Conservation (phyloP, 164 flowering plant genomes). For the Hamamelis virginiana region DNA sequence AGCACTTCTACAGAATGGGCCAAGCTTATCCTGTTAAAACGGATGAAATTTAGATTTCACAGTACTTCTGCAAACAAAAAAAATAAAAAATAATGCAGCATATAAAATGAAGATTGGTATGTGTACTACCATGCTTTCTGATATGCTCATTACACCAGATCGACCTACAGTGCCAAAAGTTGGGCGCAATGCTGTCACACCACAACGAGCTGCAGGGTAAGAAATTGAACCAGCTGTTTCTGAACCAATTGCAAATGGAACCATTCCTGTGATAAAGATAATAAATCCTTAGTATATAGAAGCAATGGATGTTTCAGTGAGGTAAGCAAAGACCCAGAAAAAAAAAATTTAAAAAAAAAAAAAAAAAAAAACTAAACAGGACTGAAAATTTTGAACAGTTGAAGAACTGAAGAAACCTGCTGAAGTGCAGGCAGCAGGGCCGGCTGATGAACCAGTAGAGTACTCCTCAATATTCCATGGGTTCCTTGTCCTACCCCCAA, state of each 20-base stretch:
- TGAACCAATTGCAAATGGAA: slow-evolving; percentile 97
- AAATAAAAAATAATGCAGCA: neutral
- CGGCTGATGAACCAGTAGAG: slow-evolving; percentile 94
- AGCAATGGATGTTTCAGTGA: no score
- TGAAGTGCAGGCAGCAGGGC: slow-evolving; percentile 88
- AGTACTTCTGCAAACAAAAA: neutral
- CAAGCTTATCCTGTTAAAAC: slow-evolving; percentile 85
- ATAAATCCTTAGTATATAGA: no score
- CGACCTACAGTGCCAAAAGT: slow-evolving; percentile 89
- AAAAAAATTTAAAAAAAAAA: no score
- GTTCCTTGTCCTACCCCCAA: slow-evolving; percentile 93
- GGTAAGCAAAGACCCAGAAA: no score
- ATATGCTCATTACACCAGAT: slow-evolving; percentile 88
- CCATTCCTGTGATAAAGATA: slow-evolving; percentile 50
- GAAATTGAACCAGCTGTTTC: slow-evolving; percentile 92
- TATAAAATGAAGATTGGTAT: neutral
- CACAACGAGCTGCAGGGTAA: slow-evolving; percentile 90
- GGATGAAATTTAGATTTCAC: slow-evolving; percentile 3
- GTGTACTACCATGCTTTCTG: slow-evolving; percentile 79
- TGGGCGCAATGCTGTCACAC: slow-evolving; percentile 88
- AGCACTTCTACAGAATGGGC: slow-evolving; percentile 87
- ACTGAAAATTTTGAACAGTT: neutral
- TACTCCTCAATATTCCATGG: slow-evolving; percentile 96
- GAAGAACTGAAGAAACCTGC: slow-evolving; percentile 52
- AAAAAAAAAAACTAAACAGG: neutral